Evolutionary conservation across 257 asterid genomes (phyloP), one percentile per base, ranked within the genome.

Genomic region (Rubia yunnanensis): DNA sequence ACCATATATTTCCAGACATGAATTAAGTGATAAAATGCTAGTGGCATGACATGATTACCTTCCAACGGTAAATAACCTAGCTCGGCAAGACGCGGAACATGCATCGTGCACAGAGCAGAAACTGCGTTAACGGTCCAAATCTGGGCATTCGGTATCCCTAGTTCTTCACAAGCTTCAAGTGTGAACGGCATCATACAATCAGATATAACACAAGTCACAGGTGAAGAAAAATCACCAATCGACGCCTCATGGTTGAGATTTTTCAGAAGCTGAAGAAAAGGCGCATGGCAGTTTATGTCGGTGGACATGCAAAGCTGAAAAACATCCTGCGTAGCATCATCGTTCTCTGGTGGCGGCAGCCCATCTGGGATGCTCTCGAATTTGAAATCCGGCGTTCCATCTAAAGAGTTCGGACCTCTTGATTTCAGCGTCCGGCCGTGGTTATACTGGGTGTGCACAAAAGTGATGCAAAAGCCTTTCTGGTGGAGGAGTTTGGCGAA

Each of bases 391-490:
- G 57, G 18, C 9, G 34, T 27, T 56, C 58, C 64, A 27, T 58
- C 30, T 4, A 68, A 34, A 10, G 66, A 56, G 20, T 57, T 20
- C 7, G 69, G 48, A 11, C 69, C 69, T 48, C 56, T 10, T 17
- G 57, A 10, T 68, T 55, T 55, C 2, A 72, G 35, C 30, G 67
- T 6, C 3, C 77, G 70, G 13, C 58, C 60, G 53, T 73, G 66
- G 57, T 73, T 73, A 23, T 48, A 73, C 50, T 73, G 69, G 14
- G 77, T 66, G 59, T 66, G 72, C 5, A 73, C 77, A 67, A 73
- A 73, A 5, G 77, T 73, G 46, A 73, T 73, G 68, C 60, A 41
- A 50, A 66, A 73, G 39, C 77, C 77, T 59, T 52, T 67, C 53
- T 11, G 28, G 50, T 61, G 46, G 11, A 73, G 72, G 18, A 66